Base-by-base conservation (phyloP, 129 eudicot genomes). In the Chrysanthemum makinoi region DNA sequence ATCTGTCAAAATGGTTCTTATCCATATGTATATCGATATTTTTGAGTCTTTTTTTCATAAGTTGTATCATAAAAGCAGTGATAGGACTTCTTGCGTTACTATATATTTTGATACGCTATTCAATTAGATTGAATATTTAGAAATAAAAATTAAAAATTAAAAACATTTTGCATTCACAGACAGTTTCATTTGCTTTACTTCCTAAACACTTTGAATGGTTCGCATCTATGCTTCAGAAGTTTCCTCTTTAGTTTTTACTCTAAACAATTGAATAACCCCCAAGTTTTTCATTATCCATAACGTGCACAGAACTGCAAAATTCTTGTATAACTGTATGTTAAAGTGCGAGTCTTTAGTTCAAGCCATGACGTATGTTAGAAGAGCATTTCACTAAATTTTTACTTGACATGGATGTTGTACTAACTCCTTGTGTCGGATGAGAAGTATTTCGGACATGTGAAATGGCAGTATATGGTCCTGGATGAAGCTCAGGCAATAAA, bases 401-500 rank as follows among this genome's bases (percentile, higher is more conserved):
- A 52, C 44, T 59, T 78, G 58, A 35, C 85, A 94, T 97, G 95
- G 97, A 94, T 59, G 92, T 97, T 78, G 93, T 94, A 94, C 74
- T 97, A 94, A 75, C 86, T 94, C 33, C 85, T 94, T 44, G 99
- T 94, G 65, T 77, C 96, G 24, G 99, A 94, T 79, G 99, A 94
- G 83, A 94, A 90, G 78, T 82, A 79, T 86, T 87, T 94, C 69
- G 83, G 95, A 20, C 96, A 96, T 79, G 90, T 94, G 53, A 94
- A 87, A 79, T 94, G 99, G 99, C 97, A 94, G 80, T 94, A 89
- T 75, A 94, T 94, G 99, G 97, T 94, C 47, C 73, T 94, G 72
- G 99, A 94, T 89, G 99, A 94, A 85, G 99, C 99, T 35, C 99
- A 94, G 70, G 99, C 99, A 60, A 94, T 94, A 55, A 94, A 94